Conservation (phyloP, 352 stramenopile species). For the Peronospora tabacina region DNA sequence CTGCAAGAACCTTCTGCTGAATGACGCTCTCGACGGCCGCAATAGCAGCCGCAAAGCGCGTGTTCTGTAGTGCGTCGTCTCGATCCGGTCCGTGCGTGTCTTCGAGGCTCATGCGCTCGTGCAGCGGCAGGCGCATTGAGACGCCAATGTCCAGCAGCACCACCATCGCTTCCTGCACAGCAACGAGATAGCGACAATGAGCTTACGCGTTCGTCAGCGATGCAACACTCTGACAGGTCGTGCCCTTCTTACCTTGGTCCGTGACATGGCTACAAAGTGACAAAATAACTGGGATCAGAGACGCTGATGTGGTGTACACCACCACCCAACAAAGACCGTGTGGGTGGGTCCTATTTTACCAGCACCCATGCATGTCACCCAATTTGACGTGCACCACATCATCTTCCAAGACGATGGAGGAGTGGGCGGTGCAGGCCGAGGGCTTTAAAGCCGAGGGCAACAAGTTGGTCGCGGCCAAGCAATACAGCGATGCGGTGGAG, state of each 20-base stretch:
- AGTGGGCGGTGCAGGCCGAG: conserved; percentile 66
- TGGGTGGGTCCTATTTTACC: no score
- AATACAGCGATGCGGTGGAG: conserved; percentile 59
- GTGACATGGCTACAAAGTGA: conserved; percentile 5
- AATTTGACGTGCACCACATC: no score
- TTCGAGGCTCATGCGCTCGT: conserved; percentile 25
- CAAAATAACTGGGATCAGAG: no score
- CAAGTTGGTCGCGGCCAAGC: conserved; percentile 45
- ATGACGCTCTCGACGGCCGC: conserved; percentile 51
- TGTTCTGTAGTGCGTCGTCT: conserved; percentile 26
- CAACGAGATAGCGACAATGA: background rate
- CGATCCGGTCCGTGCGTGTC: conserved; percentile 12
- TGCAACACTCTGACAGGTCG: background rate
- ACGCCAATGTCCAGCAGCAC: conserved; percentile 57
- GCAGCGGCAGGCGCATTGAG: conserved; percentile 53
- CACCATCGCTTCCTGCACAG: conserved; percentile 50
- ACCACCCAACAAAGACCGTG: no score
- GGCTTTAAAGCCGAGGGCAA: conserved; percentile 84
- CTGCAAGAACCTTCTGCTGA: conserved; percentile 50
- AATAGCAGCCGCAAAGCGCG: conserved; percentile 54
- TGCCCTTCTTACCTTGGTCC: conserved; percentile 18
- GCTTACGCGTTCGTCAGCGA: background rate
- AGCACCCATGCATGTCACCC: no score
- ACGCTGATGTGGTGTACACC: no score
- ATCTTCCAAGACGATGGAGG: conserved; percentile 3